phyloP scores from a whole-genome alignment of 768 basidiomycete genomes.

The Tulasnella calospora region DNA sequence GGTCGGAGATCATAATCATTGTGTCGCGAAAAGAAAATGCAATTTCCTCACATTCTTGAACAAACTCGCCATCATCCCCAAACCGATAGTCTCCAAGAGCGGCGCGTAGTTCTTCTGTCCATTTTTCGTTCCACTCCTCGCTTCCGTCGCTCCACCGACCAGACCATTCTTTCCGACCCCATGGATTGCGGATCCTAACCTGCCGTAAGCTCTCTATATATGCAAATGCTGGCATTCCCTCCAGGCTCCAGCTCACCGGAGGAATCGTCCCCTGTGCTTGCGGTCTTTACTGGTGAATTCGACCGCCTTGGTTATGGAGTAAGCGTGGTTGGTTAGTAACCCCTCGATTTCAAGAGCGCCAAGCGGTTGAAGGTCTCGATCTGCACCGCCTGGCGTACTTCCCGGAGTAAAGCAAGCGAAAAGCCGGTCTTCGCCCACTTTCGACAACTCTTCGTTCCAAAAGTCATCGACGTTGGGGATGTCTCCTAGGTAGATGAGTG shows the following conservation, averaged over 20 bases:
- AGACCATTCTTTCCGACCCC: slow-evolving; percentile 38
- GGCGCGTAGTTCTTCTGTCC: neutral
- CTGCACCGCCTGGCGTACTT: slow-evolving; percentile 37
- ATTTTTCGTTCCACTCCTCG: slow-evolving; percentile 20
- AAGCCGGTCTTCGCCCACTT: slow-evolving; percentile 47
- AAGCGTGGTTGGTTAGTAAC: slow-evolving; percentile 39
- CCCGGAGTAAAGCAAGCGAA: slow-evolving; percentile 47
- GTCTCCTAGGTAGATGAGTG: slow-evolving; percentile 36
- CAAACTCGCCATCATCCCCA: slow-evolving; percentile 24
- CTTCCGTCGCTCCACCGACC: slow-evolving; percentile 24
- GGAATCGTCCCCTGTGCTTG: slow-evolving; percentile 45
- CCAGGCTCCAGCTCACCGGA: slow-evolving; percentile 35
- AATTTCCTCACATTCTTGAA: slow-evolving; percentile 12
- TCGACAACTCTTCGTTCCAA: slow-evolving; percentile 53
- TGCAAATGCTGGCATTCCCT: too few species aligned
- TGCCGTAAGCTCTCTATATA: slow-evolving; percentile 34
- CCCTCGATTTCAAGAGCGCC: slow-evolving; percentile 21
- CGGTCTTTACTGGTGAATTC: slow-evolving; percentile 26
- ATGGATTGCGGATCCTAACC: slow-evolving; percentile 49
- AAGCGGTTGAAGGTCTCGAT: slow-evolving; percentile 46
- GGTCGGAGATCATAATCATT: too few species aligned
- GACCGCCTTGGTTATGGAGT: slow-evolving; percentile 45
- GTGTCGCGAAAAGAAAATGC: neutral
- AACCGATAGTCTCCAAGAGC: slow-evolving; percentile 10
- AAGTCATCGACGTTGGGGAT: slow-evolving; percentile 49